Conservation (phyloP, 164 flowering plant species). For the Nelumbo lutea region DNA sequence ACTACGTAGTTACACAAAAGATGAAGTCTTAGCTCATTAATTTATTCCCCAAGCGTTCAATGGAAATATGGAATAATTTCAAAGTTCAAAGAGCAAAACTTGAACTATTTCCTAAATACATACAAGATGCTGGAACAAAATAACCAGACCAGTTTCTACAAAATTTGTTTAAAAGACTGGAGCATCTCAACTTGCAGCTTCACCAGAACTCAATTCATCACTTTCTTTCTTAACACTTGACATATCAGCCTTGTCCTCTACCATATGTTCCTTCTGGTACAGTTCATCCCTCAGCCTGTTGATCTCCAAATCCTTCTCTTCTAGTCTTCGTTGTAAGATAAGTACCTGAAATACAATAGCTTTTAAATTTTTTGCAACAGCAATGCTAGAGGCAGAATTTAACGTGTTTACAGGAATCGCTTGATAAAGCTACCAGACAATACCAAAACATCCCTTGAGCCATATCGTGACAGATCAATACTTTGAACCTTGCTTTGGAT, state of each 20-base stretch:
- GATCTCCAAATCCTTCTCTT: conserved; percentile 62
- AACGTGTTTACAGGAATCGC: too few species aligned
- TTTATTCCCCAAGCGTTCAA: not conserved
- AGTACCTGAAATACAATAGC: conserved; percentile 44
- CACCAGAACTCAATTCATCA: conserved; percentile 20
- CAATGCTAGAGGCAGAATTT: too few species aligned
- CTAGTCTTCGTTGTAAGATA: conserved; percentile 56
- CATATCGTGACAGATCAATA: too few species aligned
- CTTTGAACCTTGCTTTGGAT: too few species aligned
- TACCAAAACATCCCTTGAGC: too few species aligned
- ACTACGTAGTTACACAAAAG: too few species aligned
- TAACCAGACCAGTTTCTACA: not conserved
- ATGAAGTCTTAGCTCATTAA: too few species aligned
- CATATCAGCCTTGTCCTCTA: conserved; percentile 30
- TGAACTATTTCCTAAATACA: not conserved
- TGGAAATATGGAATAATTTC: not conserved
- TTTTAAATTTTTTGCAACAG: not conserved
- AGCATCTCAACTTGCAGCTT: conserved; percentile 20
- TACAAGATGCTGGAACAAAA: not conserved
- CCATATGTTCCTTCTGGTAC: conserved; percentile 26
- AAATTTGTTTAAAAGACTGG: not conserved
- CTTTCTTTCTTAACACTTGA: conserved; percentile 18
- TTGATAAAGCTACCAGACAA: too few species aligned
- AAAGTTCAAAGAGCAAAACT: not conserved
- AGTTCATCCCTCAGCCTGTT: conserved; percentile 45